Evolutionary conservation across 352 stramenopile species (phyloP).

Genomic region (Globisporangium spiculum): DNA sequence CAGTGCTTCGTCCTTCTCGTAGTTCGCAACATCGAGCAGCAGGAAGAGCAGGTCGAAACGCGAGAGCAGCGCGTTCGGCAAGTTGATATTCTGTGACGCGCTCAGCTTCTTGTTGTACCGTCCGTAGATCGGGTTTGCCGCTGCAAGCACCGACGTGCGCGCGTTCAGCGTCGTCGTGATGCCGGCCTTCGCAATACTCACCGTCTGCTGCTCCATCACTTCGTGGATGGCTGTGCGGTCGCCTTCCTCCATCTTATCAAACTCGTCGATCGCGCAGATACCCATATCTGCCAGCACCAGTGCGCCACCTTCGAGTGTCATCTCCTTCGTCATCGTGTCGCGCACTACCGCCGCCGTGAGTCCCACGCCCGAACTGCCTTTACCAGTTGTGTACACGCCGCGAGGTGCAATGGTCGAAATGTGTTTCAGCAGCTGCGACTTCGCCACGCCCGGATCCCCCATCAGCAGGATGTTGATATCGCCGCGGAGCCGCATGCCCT

Average conservation of each 20-base stretch:
- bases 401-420: constrained; percentile 95
- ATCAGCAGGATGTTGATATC: constrained; percentile 98
- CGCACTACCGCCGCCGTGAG: constrained; percentile 97
- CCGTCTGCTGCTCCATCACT: constrained; percentile 99
- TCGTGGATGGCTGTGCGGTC: constrained; percentile 99
- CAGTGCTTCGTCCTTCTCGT: constrained; percentile 90
- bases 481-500: constrained; percentile 96
- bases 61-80: constrained; percentile 98
- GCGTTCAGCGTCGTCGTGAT: constrained; percentile 98
- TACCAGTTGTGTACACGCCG: constrained; percentile 99
- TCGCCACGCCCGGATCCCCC: constrained; percentile 97
- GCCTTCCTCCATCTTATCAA: constrained; percentile 98
- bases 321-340: constrained; percentile 94
- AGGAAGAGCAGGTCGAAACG: constrained; percentile 99
- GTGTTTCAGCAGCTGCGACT: constrained; percentile 99
- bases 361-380: constrained; percentile 97
- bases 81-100: constrained; percentile 97
- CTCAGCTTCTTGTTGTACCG: constrained; percentile 61
- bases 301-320: constrained; percentile 92
- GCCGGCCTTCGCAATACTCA: constrained; percentile 98
- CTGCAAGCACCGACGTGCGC: constrained; percentile 96
- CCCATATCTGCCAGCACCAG: constrained; percentile 98
- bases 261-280: constrained; percentile 99
- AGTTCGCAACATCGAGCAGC: constrained; percentile 95
- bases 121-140: constrained; percentile 97